Conservation (phyloP, 2,329 filamentous ascomycete species). For the Pseudocercospora fuligena region DNA sequence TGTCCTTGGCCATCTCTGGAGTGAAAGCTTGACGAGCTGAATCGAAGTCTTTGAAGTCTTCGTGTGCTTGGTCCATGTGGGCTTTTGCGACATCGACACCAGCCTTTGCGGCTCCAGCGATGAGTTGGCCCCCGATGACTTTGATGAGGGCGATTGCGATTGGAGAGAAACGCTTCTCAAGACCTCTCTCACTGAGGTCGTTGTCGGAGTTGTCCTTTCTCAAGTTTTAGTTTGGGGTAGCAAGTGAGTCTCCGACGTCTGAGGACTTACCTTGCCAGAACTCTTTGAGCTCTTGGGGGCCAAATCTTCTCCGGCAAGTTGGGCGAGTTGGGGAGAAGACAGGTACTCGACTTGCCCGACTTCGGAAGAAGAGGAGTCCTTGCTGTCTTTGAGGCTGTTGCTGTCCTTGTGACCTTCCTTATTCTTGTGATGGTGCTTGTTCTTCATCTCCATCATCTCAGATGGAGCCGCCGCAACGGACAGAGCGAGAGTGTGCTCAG, state of each 20-base stretch:
- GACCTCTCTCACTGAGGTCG: background rate
- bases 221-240: background rate
- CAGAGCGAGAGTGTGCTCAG: background rate
- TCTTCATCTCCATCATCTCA: background rate
- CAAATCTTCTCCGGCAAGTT: background rate
- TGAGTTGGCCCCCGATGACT: slow-evolving; percentile 7
- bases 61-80: background rate
- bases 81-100: slow-evolving; percentile 9
- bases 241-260: background rate
- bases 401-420: background rate
- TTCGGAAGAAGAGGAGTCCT: background rate
- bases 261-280: background rate
- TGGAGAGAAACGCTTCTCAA: slow-evolving; percentile 5
- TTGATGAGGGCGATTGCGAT: slow-evolving; percentile 10
- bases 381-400: background rate
- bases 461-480: background rate
- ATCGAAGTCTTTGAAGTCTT: slow-evolving; percentile 5
- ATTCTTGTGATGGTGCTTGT: background rate
- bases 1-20: slow-evolving; percentile 12
- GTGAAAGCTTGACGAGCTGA: slow-evolving; percentile 3
- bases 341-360: background rate
- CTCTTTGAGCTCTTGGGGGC: background rate
- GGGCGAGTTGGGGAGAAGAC: background rate
- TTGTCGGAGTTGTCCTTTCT: background rate
- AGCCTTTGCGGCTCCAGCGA: slow-evolving; percentile 1